Percentiles rank a stretch among this genome's conserved stretches.
phyloP scores from a whole-genome alignment of 2,329 filamentous ascomycete genomes.

The Pseudocercospora crystallina region DNA sequence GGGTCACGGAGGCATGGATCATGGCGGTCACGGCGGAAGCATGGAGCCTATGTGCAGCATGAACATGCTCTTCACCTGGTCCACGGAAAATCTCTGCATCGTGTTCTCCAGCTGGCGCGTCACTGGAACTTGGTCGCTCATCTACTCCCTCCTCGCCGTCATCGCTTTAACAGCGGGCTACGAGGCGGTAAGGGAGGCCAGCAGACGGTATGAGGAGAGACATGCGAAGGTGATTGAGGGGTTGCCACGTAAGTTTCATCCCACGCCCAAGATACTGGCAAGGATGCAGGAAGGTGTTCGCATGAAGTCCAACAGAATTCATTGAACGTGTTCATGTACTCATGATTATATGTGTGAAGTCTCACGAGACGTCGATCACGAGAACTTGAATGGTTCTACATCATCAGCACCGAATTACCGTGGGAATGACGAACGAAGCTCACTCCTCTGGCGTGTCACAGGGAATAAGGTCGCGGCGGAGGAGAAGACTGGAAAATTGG shows the following conservation, averaged over 20 bases:
- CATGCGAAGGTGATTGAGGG: slow-evolving; percentile 51
- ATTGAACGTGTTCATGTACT: too few species aligned
- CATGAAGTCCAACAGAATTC: too few species aligned
- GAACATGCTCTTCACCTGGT: slow-evolving; percentile 95
- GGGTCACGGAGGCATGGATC: slow-evolving; percentile 13
- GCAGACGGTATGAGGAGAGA: slow-evolving; percentile 70
- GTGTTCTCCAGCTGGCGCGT: slow-evolving; percentile 92
- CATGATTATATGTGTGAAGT: too few species aligned
- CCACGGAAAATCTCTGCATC: slow-evolving; percentile 90
- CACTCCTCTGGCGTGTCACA: slow-evolving; percentile 57
- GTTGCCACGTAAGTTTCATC: slow-evolving; percentile 36
- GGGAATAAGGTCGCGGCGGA: slow-evolving; percentile 37
- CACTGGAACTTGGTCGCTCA: slow-evolving; percentile 68
- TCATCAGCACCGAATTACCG: background rate
- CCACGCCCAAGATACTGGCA: too few species aligned
- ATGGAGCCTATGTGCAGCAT: slow-evolving; percentile 75
- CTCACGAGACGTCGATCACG: too few species aligned
- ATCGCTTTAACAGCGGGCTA: slow-evolving; percentile 86
- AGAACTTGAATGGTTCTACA: too few species aligned
- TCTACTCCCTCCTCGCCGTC: slow-evolving; percentile 80
- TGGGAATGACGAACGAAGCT: slow-evolving; percentile 55
- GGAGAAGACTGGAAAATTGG: slow-evolving; percentile 69
- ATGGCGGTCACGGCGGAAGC: slow-evolving; percentile 54
- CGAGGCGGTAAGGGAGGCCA: slow-evolving; percentile 77
- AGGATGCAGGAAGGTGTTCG: too few species aligned